These are phyloP conservation scores for Neurospora tetrasperma DNA, from an alignment of 495 filamentous ascomycete species.

Conservation along the genomic window DNA sequence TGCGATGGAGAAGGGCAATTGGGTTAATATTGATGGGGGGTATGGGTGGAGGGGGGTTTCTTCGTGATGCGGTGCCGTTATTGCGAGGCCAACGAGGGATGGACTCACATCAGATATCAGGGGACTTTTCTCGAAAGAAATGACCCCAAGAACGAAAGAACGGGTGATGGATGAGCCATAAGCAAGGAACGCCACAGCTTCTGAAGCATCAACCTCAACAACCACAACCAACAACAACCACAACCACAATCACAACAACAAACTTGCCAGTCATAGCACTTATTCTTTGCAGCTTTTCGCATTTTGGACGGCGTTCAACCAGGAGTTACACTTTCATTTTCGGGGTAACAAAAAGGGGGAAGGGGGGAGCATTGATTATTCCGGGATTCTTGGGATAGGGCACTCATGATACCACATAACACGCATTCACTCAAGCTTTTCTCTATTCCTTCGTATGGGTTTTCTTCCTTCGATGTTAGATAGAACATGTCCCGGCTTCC, in stretches of 20 bases:
- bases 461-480: neutral
- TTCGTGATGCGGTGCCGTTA: neutral
- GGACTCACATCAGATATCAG: neutral
- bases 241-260: neutral
- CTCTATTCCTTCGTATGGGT: neutral
- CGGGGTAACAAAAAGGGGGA: neutral
- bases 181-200: neutral
- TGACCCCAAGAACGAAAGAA: neutral
- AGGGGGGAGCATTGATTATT: neutral
- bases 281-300: neutral
- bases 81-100: neutral
- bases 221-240: neutral
- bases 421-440: neutral
- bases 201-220: neutral
- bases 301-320: neutral
- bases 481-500: neutral
- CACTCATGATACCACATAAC: neutral
- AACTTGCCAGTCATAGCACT: neutral
- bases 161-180: neutral
- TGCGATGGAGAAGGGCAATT: constrained; percentile 43
- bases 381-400: neutral
- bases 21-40: constrained; percentile 66
- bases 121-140: neutral
- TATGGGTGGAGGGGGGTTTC: constrained; percentile 44
- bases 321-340: neutral